Base-by-base conservation (phyloP, 75 land plant species). In the Adiantum capillusveneris region DNA sequence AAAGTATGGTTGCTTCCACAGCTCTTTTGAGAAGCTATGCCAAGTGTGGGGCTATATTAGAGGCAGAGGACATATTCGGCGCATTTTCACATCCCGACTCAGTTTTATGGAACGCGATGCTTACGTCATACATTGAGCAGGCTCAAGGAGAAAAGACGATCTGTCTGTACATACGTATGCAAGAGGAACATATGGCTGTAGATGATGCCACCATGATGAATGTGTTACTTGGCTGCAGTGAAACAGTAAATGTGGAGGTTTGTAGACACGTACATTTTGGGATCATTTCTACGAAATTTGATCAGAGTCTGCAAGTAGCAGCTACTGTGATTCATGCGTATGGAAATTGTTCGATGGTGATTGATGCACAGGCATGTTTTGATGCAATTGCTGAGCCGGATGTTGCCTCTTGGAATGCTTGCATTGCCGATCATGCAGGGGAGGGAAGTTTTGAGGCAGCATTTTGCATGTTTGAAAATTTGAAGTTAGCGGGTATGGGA, bases 21-120 rank as follows among this genome's bases (percentile, higher is more conserved):
- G 65, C 75, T 9, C 75, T 73, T 28, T 31, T 73, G 25, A 67
- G 51, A 12, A 41, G 67, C 36, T 73, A 73, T 56, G 28, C 28
- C 3, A 60, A 34, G 34, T 44, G 53, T 43, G 71, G 59, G 18
- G 21, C 34, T 17, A 12, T 64, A 39, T 63, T 22, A 9, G 66
- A 48, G 5, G 71, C 75, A 12, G 49, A 36, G 22, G 24, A 29
- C 5, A 52, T 63, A 11, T 48, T 63, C 24, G 42, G 51, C 36
- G 42, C 31, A 20, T 31, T 51, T n/a, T 42, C 26, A 12, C 17
- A 52, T 9, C 65, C 26, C 3, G 31, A 21, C 18, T 36, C 36
- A 25, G 65, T 63, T 29, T 31, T 55, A 12, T 63, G 65, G 54
- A 63, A 53, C 25, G 19, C 42, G 11, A 50, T 34, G 37, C 18